Evolutionary conservation across 495 filamentous ascomycete genomes (phyloP).

Genomic region (Terfezia boudieri): DNA sequence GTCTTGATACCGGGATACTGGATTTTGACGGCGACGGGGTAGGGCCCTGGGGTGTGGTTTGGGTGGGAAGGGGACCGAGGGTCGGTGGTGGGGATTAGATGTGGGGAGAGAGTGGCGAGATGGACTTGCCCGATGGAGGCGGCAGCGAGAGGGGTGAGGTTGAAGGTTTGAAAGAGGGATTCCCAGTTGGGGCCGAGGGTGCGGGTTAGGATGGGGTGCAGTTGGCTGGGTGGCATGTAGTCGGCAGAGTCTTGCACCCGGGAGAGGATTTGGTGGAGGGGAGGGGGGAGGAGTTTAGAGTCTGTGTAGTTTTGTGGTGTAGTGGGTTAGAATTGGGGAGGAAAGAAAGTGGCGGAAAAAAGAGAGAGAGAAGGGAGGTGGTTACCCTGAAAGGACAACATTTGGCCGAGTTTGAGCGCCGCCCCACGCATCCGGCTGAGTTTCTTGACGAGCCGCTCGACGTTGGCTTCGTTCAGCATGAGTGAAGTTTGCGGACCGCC

Average conservation of each 20-base stretch:
- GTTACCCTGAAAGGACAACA: conserved; percentile 80
- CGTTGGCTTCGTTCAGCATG: conserved; percentile 72
- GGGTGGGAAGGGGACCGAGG: too few species aligned
- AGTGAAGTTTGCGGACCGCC: conserved; percentile 29
- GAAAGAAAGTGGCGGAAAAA: conserved; percentile 4
- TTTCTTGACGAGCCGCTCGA: conserved; percentile 77
- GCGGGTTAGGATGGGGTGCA: conserved; percentile 51
- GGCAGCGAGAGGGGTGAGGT: conserved; percentile 80
- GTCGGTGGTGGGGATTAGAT: conserved; percentile 26
- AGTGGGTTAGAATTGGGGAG: not conserved
- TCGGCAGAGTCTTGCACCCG: conserved; percentile 92
- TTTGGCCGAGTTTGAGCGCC: conserved; percentile 92
- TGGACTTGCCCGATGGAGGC: conserved; percentile 98
- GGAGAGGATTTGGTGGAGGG: conserved; percentile 69
- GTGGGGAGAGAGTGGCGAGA: conserved; percentile 55
- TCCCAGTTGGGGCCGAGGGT: conserved; percentile 78
- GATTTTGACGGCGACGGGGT: conserved; percentile 67
- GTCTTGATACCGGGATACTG: conserved; percentile 95
- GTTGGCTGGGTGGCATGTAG: conserved; percentile 89
- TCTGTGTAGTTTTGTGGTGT: conserved; percentile 29
- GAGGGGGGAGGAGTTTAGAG: conserved; percentile 75
- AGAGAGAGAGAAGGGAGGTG: not conserved
- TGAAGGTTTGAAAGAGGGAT: conserved; percentile 58
- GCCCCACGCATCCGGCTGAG: conserved; percentile 91
- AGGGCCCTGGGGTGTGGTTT: too few species aligned